Conservation (phyloP, 495 filamentous ascomycete genomes). For the Lasiosphaeriaceae sp. region DNA sequence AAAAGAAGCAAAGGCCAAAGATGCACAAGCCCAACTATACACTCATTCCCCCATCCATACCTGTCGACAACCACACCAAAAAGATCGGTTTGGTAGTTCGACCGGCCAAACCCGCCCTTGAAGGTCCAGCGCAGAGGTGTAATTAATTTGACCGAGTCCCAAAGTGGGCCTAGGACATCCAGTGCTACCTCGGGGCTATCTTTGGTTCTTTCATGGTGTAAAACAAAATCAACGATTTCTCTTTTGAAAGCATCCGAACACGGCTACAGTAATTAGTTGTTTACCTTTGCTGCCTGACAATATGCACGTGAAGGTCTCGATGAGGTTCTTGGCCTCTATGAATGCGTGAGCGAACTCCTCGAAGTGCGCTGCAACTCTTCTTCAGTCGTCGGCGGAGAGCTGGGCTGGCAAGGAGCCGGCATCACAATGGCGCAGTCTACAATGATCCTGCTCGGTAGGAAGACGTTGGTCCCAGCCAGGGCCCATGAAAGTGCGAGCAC, state of each 20-base stretch:
- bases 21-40: conserved; percentile 34
- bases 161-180: conserved; percentile 12
- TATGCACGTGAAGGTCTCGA: conserved; percentile 32
- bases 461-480: not conserved
- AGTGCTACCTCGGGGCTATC: conserved; percentile 8
- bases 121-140: conserved; percentile 20
- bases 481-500: too few species aligned
- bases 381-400: conserved; percentile 18
- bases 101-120: conserved; percentile 23
- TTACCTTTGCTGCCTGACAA: conserved; percentile 24
- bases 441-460: not conserved
- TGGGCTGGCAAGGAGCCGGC: conserved; percentile 15
- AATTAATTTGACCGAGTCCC: conserved; percentile 20
- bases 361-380: conserved; percentile 22
- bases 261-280: not conserved
- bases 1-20: not conserved
- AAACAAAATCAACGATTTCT: not conserved
- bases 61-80: conserved; percentile 26
- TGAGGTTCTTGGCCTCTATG: conserved; percentile 29
- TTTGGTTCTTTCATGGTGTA: not conserved
- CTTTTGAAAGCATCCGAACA: too few species aligned
- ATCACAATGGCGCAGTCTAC: conserved; percentile 8
- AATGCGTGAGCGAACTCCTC: conserved; percentile 33
- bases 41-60: conserved; percentile 25
- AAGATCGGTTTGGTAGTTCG: conserved; percentile 19